Conservation (phyloP, 1,284 basidiomycete species). For the Marasmius tenuissimus region DNA sequence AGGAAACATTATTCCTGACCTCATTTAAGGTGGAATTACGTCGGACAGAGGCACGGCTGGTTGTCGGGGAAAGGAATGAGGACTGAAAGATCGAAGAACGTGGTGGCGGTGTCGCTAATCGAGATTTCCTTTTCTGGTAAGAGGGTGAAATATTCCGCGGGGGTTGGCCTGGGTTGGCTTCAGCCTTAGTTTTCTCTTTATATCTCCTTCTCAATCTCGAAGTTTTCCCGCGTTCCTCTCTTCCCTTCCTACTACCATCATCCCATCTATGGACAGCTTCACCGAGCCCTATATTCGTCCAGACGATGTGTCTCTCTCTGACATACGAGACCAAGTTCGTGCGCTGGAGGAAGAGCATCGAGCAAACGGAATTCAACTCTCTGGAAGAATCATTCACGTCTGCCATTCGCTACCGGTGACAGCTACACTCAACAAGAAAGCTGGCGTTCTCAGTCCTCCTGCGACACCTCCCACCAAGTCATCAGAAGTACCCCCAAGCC, state of each 20-base stretch:
- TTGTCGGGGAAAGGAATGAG: background rate
- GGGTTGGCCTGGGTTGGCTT: background rate
- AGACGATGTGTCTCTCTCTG: conserved; percentile 48
- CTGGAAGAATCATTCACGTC: conserved; percentile 86
- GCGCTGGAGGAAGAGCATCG: conserved; percentile 70
- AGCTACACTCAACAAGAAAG: conserved; percentile 49
- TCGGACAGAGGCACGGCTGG: background rate
- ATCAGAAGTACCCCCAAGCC: conserved; percentile 41
- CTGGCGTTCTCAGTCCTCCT: conserved; percentile 66
- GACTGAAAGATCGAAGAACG: background rate
- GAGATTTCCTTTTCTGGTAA: background rate
- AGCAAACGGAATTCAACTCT: conserved; percentile 68
- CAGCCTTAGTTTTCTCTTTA: background rate
- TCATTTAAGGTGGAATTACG: background rate
- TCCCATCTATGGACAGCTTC: conserved; percentile 42
- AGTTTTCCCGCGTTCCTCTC: background rate
- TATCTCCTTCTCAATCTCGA: background rate
- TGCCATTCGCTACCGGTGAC: conserved; percentile 80
- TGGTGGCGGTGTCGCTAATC: background rate
- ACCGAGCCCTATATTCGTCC: conserved; percentile 46
- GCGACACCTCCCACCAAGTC: conserved; percentile 58
- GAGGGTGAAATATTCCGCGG: background rate
- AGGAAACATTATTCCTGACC: background rate
- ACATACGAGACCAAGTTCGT: conserved; percentile 59
- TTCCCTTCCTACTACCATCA: background rate